Conservation (phyloP, 352 stramenopile species). For the Pythium plurisporium region DNA sequence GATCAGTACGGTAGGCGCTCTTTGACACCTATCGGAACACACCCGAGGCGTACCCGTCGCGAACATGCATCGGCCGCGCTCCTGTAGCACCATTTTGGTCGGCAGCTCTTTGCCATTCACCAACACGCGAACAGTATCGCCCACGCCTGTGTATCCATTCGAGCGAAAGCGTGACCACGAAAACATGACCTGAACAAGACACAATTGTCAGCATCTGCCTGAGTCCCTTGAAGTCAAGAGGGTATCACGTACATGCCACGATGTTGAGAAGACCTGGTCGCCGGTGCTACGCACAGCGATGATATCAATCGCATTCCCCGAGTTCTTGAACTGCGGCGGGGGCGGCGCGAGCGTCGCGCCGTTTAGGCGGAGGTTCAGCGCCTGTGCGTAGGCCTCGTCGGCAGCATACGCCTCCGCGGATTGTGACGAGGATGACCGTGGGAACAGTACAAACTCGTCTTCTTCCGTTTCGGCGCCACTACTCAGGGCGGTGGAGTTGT, state of each 20-base stretch:
- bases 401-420: neutral
- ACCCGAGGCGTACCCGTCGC: slow-evolving; percentile 36
- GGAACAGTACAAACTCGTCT: slow-evolving; percentile 19
- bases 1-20: too few relatives aligned
- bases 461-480: slow-evolving; percentile 13
- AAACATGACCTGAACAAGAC: slow-evolving; percentile 49
- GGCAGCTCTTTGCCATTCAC: slow-evolving; percentile 75
- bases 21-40: too few relatives aligned
- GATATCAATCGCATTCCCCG: slow-evolving; percentile 77
- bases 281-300: slow-evolving; percentile 63
- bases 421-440: neutral
- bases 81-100: slow-evolving; percentile 68
- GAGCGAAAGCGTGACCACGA: slow-evolving; percentile 67
- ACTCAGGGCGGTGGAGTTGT: neutral
- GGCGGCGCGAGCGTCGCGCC: slow-evolving; percentile 5
- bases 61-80: slow-evolving; percentile 65
- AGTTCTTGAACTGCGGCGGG: slow-evolving; percentile 57
- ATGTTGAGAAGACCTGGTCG: slow-evolving; percentile 55
- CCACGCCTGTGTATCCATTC: slow-evolving; percentile 51
- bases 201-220: too few relatives aligned
- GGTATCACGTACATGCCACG: too few relatives aligned
- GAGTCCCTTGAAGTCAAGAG: too few relatives aligned
- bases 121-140: slow-evolving; percentile 67
- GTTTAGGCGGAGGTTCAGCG: slow-evolving; percentile 6
- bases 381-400: slow-evolving; percentile 11